Evolutionary conservation across 768 basidiomycete species (phyloP), one percentile per base, ranked within the genome.

Genomic region (Psilocybe cyanescens): DNA sequence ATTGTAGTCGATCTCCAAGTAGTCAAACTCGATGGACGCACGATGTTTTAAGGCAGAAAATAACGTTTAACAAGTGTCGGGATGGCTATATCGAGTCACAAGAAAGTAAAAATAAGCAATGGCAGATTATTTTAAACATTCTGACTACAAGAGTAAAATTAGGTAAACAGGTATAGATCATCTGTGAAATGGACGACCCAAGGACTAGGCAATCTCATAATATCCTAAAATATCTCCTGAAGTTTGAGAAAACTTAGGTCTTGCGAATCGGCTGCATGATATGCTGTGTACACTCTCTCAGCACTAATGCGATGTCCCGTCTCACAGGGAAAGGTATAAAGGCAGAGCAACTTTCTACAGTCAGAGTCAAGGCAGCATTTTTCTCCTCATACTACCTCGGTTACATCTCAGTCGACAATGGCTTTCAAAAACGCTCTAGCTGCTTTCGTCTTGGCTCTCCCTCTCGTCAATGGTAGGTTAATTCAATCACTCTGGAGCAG

Each of bases 311-410:
- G 4, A n/a, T 5, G 5, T 12, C 14, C 4, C 41, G 5, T 51
- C 57, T 52, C 57, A 58, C 57, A 51, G 37, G 35, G 4, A 58
- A 44, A 35, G 12, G 52, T 62, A 62, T 62, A 62, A 62, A 47
- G 46, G 56, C 3, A 12, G 16, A 6, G 28, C 47, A 12, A 44
- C 44, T 47, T 17, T 9, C 14, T 47, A 39, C 31, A 49, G 41
- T 44, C 14, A 8, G 14, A 11, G 45, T 2, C 61, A 62, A 62
- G 61, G 51, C 57, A 51, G 47, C 30, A 57, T 41, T 55, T 57
- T 58, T 30, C 50, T 37, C 30, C 39, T 48, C 45, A 45, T 57
- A 3, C 11, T 28, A 8, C 45, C 55, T 41, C 53, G 24, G 33
- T 14, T 35, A 35, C 51, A 17, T 24, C 24, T 24, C 24, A 24